A percentile compares a stretch with the other conserved stretches of the same genome.
Conservation (phyloP, 169 alveolate species). For the Plasmodium yoelii region DNA sequence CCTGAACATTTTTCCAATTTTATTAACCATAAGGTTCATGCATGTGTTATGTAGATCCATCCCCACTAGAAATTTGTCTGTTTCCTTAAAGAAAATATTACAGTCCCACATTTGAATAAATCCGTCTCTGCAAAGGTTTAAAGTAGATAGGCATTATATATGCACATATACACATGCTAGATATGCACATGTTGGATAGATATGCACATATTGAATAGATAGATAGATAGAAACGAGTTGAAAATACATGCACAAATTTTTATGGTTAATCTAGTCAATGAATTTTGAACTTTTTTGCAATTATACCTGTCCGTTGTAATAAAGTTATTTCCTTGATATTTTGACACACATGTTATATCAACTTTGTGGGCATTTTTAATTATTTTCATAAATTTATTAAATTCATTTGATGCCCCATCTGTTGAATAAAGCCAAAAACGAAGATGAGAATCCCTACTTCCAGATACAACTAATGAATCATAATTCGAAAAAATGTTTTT, state of each 20-base stretch:
- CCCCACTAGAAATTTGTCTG: slow-evolving; percentile 20
- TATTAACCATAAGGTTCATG: slow-evolving; percentile 16
- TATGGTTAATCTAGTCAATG: too few species aligned
- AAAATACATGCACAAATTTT: neutral
- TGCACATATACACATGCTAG: neutral
- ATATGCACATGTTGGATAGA: too few species aligned
- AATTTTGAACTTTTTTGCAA: too few species aligned
- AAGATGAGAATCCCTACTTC: slow-evolving; percentile 69
- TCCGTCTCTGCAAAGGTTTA: slow-evolving; percentile 34
- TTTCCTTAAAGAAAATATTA: slow-evolving; percentile 22
- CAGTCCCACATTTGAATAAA: slow-evolving; percentile 52
- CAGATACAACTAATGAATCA: slow-evolving; percentile 56
- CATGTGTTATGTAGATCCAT: slow-evolving; percentile 24
- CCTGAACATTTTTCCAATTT: slow-evolving; percentile 54
- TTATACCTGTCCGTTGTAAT: slow-evolving; percentile 53
- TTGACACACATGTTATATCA: slow-evolving; percentile 45
- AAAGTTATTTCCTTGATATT: slow-evolving; percentile 13
- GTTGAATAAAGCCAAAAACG: slow-evolving; percentile 70
- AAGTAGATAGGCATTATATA: neutral
- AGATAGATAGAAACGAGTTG: neutral
- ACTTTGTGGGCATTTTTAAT: slow-evolving; percentile 56
- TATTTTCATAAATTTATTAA: slow-evolving; percentile 55
- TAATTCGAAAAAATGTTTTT: slow-evolving; percentile 22
- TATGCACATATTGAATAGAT: too few species aligned
- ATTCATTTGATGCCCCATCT: slow-evolving; percentile 39